Base-by-base conservation (phyloP, 1,284 basidiomycete genomes). In the Austropuccinia psidii region DNA sequence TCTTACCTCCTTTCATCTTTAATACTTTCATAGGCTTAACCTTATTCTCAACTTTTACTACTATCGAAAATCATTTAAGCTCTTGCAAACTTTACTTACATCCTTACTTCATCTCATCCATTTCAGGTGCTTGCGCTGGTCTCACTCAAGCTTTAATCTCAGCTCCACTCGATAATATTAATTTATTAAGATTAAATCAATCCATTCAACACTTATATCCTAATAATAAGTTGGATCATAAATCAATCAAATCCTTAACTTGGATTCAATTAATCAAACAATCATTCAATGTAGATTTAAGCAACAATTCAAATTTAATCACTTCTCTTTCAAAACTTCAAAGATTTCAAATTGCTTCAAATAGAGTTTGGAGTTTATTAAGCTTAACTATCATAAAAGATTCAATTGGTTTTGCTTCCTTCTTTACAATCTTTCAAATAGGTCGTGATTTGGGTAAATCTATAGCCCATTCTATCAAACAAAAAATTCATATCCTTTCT, bases 361-460 rank as follows among this genome's bases (percentile, higher is more conserved):
- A 49, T 43, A 37, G 54, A 68, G 66, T 47, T 35, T 43, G 15
- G 64, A 43, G 54, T 24, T 54, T 68, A 50, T 8, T 68, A 21
- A 39, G 35, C n/a, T 52, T 68, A 24, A 68, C 33, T 31, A 52
- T 68, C 4, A 7, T 57, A 5, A 68, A 68, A 52, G 66, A 68
- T 52, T 68, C 50, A 37, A 19, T 68, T 5, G 66, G 66, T 29
- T 68, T 68, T 43, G 35, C 50, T 21, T 50, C 54, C 0, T 68
- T 68, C 41, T 68, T 68, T 45, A 57, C 24, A 4, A 55, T 68
- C 24, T 68, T 68, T 57, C 66, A 68, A 37, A 68, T 68, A 27
- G 66, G 66, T 17, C 49, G 66, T n/a, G 66, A 68, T 68, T 43
- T 54, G 15, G 66, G 66, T 7, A 54, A 54, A 68, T 35, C 39